phyloP scores from a whole-genome alignment of 495 filamentous ascomycete species.

The Penicillium herquei region DNA sequence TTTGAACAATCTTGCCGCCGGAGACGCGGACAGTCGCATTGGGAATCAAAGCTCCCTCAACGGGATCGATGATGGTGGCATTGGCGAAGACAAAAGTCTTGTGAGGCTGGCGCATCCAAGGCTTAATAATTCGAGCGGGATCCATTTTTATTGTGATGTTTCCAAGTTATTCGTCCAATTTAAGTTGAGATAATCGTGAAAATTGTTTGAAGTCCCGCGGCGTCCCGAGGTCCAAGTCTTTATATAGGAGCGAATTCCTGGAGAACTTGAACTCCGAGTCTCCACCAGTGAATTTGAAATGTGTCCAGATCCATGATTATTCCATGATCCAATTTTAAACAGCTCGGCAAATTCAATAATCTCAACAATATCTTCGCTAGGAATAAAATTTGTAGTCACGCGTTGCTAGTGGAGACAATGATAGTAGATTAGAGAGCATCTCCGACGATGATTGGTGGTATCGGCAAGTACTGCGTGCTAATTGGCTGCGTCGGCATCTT shows the following conservation, averaged over 20 bases:
- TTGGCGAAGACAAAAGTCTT: constrained; percentile 24
- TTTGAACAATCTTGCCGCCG: constrained; percentile 22
- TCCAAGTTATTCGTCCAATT: background rate
- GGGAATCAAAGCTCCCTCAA: constrained; percentile 21
- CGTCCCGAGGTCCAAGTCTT: no score
- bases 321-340: background rate
- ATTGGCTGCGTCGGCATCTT: constrained; percentile 2
- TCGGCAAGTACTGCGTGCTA: background rate
- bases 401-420: background rate
- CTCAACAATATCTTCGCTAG: no score
- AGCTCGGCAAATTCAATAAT: background rate
- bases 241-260: no score
- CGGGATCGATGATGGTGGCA: constrained; percentile 32
- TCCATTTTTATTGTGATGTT: constrained; percentile 9
- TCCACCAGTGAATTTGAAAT: no score
- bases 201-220: no score
- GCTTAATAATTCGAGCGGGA: constrained; percentile 24
- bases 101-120: constrained; percentile 29
- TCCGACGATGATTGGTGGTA: background rate
- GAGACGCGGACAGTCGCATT: constrained; percentile 25
- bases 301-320: no score
- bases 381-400: background rate
- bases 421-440: background rate
- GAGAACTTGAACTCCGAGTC: no score
- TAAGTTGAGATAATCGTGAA: no score